phyloP scores from a whole-genome alignment of 2,329 filamentous ascomycete species.

The Penicillium paneum region DNA sequence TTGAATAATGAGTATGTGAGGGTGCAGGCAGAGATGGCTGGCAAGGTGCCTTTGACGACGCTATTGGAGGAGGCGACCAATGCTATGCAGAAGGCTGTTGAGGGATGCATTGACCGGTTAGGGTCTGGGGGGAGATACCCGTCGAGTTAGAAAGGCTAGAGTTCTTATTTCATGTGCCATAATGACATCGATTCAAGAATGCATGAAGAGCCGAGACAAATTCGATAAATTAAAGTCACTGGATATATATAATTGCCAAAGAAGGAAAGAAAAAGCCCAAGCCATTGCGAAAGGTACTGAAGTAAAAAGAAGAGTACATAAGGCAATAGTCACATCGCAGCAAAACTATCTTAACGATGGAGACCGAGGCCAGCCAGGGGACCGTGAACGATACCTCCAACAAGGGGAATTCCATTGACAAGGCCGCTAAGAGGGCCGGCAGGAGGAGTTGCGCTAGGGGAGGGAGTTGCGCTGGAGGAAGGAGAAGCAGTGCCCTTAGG shows the following conservation, averaged over 20 bases:
- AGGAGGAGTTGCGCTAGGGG: slow-evolving; percentile 3
- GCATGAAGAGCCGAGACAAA: background rate
- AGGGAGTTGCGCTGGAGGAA: slow-evolving; percentile 8
- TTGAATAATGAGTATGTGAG: slow-evolving; percentile 52
- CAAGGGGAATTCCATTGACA: background rate
- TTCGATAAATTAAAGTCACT: slow-evolving; percentile 6
- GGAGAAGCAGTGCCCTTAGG: slow-evolving; percentile 4
- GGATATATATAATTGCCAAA: slow-evolving; percentile 16
- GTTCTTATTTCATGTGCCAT: background rate
- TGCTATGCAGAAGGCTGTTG: slow-evolving; percentile 55
- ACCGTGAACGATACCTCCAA: slow-evolving; percentile 9
- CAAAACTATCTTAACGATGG: background rate
- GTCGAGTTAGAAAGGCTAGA: background rate
- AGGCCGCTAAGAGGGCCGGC: background rate
- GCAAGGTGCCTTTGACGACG: slow-evolving; percentile 51
- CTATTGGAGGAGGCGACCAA: slow-evolving; percentile 55
- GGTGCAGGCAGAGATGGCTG: slow-evolving; percentile 50
- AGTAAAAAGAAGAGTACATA: background rate
- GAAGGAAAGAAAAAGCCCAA: slow-evolving; percentile 1
- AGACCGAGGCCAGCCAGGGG: slow-evolving; percentile 1
- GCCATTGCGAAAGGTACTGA: slow-evolving; percentile 7
- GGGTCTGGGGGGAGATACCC: slow-evolving; percentile 39
- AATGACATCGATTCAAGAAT: background rate
- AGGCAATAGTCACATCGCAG: background rate
- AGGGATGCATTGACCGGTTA: slow-evolving; percentile 55